Percentiles rank a stretch among this genome's conserved stretches.
phyloP scores from a whole-genome alignment of 192 early-diverging fungal genomes.

The Coemansia sp. region DNA sequence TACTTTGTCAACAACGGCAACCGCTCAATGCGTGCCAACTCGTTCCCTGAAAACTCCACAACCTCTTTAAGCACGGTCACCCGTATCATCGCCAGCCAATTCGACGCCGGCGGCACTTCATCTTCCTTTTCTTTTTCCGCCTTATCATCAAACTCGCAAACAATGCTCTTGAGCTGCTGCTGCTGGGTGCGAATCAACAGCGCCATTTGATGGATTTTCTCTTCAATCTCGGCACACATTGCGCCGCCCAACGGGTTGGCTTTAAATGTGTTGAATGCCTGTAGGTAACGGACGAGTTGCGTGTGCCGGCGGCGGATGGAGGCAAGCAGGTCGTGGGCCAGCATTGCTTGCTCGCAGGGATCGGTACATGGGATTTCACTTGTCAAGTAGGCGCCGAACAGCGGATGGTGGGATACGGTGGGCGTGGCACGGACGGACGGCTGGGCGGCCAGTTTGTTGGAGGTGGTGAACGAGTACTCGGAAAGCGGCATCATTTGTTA shows the following conservation, averaged over 20 bases:
- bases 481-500: background rate
- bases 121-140: background rate
- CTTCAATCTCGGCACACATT: constrained; percentile 41
- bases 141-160: background rate
- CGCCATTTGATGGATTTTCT: constrained; percentile 48
- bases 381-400: background rate
- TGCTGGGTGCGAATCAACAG: constrained; percentile 43
- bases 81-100: constrained; percentile 32
- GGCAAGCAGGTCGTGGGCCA: constrained; percentile 30
- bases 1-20: constrained; percentile 17
- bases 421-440: background rate
- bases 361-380: background rate
- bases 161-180: constrained; percentile 22
- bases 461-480: background rate
- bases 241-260: constrained; percentile 48
- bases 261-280: constrained; percentile 15
- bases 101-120: constrained; percentile 6
- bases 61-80: constrained; percentile 35
- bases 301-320: constrained; percentile 25
- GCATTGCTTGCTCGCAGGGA: constrained; percentile 9
- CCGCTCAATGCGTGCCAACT: constrained; percentile 28
- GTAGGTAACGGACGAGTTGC: constrained; percentile 24
- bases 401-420: background rate
- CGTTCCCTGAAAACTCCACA: constrained; percentile 24
- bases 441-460: background rate